phyloP scores from a whole-genome alignment of 2,329 filamentous ascomycete genomes.

The Fusarium hainanense region DNA sequence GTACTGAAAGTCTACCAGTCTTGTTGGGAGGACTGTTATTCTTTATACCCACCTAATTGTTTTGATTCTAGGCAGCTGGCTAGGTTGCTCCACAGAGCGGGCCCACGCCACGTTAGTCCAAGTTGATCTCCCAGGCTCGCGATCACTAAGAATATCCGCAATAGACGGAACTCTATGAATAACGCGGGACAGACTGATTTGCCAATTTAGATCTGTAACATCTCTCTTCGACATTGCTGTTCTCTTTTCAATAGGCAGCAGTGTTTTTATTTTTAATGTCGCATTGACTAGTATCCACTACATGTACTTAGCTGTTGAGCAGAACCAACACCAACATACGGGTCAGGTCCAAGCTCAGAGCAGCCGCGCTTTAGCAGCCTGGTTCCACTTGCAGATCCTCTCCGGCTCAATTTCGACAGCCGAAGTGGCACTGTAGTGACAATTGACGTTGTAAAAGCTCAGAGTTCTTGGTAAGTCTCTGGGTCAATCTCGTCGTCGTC shows the following conservation, averaged over 20 bases:
- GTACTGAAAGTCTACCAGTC: not conserved
- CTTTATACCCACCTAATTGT: no score
- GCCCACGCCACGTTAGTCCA: not conserved
- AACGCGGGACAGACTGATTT: not conserved
- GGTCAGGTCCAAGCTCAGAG: not conserved
- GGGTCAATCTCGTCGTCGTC: not conserved
- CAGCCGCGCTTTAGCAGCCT: not conserved
- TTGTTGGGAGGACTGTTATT: no score
- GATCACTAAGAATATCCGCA: not conserved
- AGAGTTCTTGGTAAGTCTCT: not conserved
- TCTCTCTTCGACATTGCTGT: no score
- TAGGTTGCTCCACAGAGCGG: not conserved
- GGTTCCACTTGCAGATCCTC: not conserved
- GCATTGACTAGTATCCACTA: not conserved
- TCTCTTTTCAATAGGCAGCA: no score
- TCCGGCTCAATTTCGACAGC: not conserved
- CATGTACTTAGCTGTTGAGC: not conserved
- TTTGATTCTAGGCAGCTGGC: no score
- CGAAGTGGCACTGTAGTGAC: not conserved
- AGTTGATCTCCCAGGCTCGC: not conserved
- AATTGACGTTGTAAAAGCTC: not conserved
- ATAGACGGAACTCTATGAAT: not conserved
- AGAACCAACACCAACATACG: not conserved
- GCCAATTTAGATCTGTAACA: fast-evolving
- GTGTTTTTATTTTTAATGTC: no score